These are phyloP conservation scores for Leptosphaerulina australis DNA, from an alignment of 2,329 filamentous ascomycete species.

Conservation along the genomic window DNA sequence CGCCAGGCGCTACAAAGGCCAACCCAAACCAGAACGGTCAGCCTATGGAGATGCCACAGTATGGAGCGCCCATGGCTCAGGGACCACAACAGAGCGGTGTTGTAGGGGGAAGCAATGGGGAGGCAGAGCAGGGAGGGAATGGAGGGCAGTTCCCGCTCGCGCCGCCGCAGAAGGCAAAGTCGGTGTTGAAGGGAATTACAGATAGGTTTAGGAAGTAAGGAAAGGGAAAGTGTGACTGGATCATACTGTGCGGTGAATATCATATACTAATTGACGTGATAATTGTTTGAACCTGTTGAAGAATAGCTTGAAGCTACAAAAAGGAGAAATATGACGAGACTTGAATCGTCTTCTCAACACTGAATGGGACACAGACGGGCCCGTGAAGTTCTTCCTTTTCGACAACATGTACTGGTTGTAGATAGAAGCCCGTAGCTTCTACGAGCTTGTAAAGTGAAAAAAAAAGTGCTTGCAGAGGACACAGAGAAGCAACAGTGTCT, in stretches of 20 bases:
- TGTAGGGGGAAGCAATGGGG: constrained; percentile 22
- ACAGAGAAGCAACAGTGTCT: no score
- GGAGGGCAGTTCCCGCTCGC: constrained; percentile 35
- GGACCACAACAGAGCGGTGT: constrained; percentile 41
- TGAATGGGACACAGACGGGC: no score
- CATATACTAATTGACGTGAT: constrained; percentile 11
- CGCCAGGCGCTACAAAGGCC: constrained; percentile 40
- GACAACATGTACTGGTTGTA: no score
- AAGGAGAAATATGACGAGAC: no score
- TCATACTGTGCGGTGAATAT: constrained; percentile 23
- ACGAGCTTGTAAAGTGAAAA: no score
- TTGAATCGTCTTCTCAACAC: no score
- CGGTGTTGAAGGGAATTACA: constrained; percentile 37
- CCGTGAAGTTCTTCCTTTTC: no score
- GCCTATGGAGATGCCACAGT: constrained; percentile 38
- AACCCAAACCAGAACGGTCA: constrained; percentile 31
- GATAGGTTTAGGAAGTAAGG: constrained; percentile 36
- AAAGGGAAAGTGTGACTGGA: constrained; percentile 37
- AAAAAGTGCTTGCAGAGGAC: no score
- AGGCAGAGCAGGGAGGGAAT: constrained; percentile 22
- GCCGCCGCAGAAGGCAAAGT: constrained; percentile 40
- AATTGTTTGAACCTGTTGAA: no score
- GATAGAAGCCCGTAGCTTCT: no score
- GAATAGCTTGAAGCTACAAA: no score
- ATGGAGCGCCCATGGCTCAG: constrained; percentile 20